Evolutionary conservation across 805 yeast species (phyloP).

Genomic region (Lachancea dasiensis): DNA sequence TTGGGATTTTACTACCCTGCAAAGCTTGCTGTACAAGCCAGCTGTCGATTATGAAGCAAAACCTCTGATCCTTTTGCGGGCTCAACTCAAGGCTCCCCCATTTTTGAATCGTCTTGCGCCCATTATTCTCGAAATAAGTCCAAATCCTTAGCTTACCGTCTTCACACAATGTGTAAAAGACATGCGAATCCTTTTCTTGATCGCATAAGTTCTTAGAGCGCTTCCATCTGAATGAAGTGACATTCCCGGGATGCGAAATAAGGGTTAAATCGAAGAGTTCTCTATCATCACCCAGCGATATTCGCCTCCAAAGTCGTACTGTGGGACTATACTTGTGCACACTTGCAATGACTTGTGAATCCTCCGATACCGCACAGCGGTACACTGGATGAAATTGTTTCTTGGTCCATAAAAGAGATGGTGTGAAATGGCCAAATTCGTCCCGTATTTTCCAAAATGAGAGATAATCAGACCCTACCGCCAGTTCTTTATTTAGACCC

Average conservation of each 20-base stretch:
- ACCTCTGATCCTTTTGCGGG: conserved; percentile 19
- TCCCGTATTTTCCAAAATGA: conserved; percentile 46
- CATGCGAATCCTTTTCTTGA: conserved; percentile 39
- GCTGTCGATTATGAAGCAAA: conserved; percentile 39
- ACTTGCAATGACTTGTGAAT: conserved; percentile 61
- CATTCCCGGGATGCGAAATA: conserved; percentile 56
- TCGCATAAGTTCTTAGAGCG: conserved; percentile 26
- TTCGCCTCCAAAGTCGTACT: conserved; percentile 74
- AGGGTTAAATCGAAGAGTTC: conserved; percentile 63
- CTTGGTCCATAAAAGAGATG: conserved; percentile 35
- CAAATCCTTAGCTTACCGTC: conserved; percentile 61
- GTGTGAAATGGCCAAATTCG: conserved; percentile 38
- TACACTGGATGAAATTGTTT: conserved; percentile 58
- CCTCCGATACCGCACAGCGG: conserved; percentile 54
- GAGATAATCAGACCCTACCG: conserved; percentile 52
- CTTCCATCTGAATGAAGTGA: conserved; percentile 58
- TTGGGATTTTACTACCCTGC: conserved; percentile 12
- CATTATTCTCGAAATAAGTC: conserved; percentile 57
- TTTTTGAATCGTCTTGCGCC: conserved; percentile 48
- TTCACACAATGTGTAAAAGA: conserved; percentile 58
- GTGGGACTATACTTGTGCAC: conserved; percentile 56
- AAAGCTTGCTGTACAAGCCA: conserved; percentile 31
- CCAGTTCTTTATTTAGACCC: conserved; percentile 52
- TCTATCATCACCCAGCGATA: conserved; percentile 57
- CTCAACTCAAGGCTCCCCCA: conserved; percentile 46